Evolutionary conservation across 2,329 filamentous ascomycete species (phyloP).

Genomic region (Tolypocladium tundrense): DNA sequence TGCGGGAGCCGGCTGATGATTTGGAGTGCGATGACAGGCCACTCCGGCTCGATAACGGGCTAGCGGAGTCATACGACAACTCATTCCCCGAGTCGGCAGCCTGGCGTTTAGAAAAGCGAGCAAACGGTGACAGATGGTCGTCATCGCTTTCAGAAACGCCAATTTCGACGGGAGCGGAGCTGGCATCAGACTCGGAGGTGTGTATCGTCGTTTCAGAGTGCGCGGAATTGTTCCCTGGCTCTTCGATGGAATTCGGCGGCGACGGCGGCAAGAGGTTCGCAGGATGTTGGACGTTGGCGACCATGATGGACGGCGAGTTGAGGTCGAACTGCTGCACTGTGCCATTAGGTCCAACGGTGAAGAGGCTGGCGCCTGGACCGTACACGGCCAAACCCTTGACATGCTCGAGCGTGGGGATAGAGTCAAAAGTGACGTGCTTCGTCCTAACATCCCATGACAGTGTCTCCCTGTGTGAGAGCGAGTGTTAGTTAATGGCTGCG

Average conservation of each 20-base stretch:
- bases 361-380: conserved; percentile 81
- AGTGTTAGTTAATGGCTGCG: conserved; percentile 20
- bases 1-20: conserved; percentile 45
- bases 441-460: conserved; percentile 95
- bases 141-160: conserved; percentile 66
- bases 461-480: conserved; percentile 55
- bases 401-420: conserved; percentile 73
- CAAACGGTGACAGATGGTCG: conserved; percentile 64
- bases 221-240: conserved; percentile 45
- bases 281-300: conserved; percentile 79
- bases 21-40: conserved; percentile 48
- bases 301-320: conserved; percentile 69
- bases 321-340: conserved; percentile 94
- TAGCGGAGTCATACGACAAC: conserved; percentile 49
- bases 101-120: conserved; percentile 63
- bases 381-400: conserved; percentile 78
- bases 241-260: conserved; percentile 71
- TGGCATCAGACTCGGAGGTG: conserved; percentile 43
- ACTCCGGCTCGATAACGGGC: conserved; percentile 54
- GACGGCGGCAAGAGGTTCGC: conserved; percentile 70
- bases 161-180: conserved; percentile 45
- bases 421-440: conserved; percentile 89
- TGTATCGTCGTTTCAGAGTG: conserved; percentile 35
- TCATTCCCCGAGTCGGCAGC: conserved; percentile 50
- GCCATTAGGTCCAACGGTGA: conserved; percentile 79